phyloP scores from a whole-genome alignment of 257 asterid species.

The Asclepias syriaca region DNA sequence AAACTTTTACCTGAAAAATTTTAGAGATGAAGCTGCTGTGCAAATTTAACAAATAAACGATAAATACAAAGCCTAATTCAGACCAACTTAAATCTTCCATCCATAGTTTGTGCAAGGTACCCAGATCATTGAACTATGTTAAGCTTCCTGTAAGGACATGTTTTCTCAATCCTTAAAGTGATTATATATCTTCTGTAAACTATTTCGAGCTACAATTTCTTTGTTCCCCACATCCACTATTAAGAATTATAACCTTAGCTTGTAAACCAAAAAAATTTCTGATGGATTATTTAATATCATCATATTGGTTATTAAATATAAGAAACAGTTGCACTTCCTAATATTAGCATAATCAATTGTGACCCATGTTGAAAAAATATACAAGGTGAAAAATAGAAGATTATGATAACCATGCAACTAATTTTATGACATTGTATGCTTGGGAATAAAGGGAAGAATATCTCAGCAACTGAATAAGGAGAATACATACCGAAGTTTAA shows the following conservation, averaged over 20 bases:
- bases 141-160: neutral
- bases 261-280: neutral
- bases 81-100: neutral
- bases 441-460: neutral
- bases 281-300: neutral
- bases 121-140: neutral
- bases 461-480: neutral
- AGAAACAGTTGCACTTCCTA: neutral
- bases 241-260: neutral
- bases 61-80: neutral
- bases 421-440: neutral
- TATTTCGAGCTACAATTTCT: neutral
- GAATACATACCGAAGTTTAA: neutral
- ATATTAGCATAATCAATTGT: neutral
- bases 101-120: neutral
- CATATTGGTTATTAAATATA: neutral
- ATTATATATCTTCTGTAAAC: neutral
- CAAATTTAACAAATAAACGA: neutral
- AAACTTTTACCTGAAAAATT: neutral
- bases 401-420: neutral
- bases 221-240: neutral
- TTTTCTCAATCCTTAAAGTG: neutral
- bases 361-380: neutral
- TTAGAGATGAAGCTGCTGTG: neutral
- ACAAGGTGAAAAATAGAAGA: neutral